These are phyloP conservation scores for Babesia divergens DNA, from an alignment of 169 alveolate species.

Conservation along the genomic window DNA sequence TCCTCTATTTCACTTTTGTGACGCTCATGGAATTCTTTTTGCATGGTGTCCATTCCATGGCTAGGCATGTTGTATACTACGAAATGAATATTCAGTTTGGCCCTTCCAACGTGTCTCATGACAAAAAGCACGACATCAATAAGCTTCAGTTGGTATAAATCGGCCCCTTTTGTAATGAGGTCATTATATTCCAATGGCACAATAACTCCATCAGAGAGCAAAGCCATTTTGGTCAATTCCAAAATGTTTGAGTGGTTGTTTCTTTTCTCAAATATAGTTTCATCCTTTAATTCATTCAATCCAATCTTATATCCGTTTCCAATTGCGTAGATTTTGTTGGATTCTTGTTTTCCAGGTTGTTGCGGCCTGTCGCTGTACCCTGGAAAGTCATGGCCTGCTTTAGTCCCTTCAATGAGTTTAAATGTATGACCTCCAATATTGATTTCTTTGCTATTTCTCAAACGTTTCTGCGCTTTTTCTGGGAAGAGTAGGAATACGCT, in stretches of 20 bases:
- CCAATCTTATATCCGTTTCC: conserved; percentile 1
- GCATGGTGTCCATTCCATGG: not conserved
- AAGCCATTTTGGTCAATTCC: conserved; percentile 28
- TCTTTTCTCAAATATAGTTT: conserved; percentile 9
- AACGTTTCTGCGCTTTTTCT: not conserved
- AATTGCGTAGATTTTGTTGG: not conserved
- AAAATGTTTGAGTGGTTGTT: conserved; percentile 4
- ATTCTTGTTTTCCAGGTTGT: not conserved
- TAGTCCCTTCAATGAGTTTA: not conserved
- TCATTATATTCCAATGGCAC: conserved; percentile 31
- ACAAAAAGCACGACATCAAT: not conserved
- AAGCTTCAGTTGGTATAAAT: not conserved
- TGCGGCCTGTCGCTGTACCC: not conserved
- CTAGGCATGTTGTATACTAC: conserved; percentile 10
- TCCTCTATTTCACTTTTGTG: conserved; percentile 27
- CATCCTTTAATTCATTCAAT: not conserved
- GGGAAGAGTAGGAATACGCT: conserved; percentile 2
- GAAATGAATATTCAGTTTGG: conserved; percentile 22
- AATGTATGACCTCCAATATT: not conserved
- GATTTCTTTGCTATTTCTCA: not conserved
- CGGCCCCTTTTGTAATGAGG: conserved; percentile 10
- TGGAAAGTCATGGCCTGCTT: not conserved
- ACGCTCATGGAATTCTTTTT: conserved; percentile 1
- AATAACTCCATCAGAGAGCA: conserved; percentile 30
- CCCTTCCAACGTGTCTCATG: not conserved